A percentile compares a stretch with the other conserved stretches of the same genome.
Evolutionary conservation across 805 yeast genomes (phyloP).

Genomic region (Saturnispora dispora): DNA sequence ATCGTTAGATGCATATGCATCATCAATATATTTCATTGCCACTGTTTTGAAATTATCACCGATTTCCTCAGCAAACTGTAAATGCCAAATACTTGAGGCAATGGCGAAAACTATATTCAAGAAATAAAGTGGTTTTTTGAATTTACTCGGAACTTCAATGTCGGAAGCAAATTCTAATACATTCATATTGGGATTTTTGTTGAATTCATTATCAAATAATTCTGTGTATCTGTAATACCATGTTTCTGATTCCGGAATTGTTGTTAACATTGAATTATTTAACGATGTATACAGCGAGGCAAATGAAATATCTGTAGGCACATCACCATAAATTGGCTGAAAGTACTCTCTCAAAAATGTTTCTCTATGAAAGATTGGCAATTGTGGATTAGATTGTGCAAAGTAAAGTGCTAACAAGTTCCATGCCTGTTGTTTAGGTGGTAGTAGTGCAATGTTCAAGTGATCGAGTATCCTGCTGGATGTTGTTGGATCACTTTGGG

Average conservation of each 20-base stretch:
- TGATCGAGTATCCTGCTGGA: constrained; percentile 8
- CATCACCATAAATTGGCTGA: constrained; percentile 70
- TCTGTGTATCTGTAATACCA: constrained; percentile 40
- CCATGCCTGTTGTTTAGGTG: constrained; percentile 65
- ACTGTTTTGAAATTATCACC: constrained; percentile 65
- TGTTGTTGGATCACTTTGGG: constrained; percentile 9
- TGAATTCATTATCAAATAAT: constrained; percentile 24
- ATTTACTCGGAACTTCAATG: constrained; percentile 38
- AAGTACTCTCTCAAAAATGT: constrained; percentile 57
- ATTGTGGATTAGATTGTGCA: constrained; percentile 71
- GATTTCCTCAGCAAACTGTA: constrained; percentile 54
- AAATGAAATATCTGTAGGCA: constrained; percentile 43
- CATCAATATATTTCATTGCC: constrained; percentile 50
- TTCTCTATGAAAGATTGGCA: constrained; percentile 79
- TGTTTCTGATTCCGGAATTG: constrained; percentile 29
- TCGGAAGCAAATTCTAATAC: constrained; percentile 29
- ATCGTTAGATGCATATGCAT: constrained; percentile 48
- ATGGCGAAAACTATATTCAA: constrained; percentile 73
- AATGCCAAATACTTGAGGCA: constrained; percentile 63
- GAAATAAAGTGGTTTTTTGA: constrained; percentile 54
- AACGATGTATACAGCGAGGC: constrained; percentile 50
- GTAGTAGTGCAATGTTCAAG: constrained; percentile 41
- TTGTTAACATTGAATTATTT: constrained; percentile 26
- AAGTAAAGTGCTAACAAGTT: constrained; percentile 56
- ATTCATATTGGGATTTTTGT: constrained; percentile 20